These are phyloP conservation scores for Huntiella bhutanensis DNA, from an alignment of 2,329 filamentous ascomycete genomes.

Conservation along the genomic window DNA sequence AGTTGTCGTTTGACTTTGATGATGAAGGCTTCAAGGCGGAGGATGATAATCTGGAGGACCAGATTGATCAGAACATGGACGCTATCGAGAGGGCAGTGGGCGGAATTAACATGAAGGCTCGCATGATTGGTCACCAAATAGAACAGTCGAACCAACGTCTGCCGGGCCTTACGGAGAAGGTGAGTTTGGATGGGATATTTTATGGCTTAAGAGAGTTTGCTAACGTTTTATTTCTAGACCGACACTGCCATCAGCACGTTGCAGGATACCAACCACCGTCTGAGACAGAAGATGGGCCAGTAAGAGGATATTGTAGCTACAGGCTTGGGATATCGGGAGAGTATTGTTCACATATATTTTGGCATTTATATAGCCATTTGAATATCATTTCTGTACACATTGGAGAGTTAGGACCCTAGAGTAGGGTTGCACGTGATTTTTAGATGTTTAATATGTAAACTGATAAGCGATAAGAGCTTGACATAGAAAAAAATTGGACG, in stretches of 20 bases:
- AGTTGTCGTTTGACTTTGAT: constrained; percentile 65
- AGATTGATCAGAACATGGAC: constrained; percentile 39
- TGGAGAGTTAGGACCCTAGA: no score
- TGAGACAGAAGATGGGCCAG: constrained; percentile 11
- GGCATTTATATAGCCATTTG: no score
- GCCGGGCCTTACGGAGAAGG: constrained; percentile 52
- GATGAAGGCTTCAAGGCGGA: constrained; percentile 36
- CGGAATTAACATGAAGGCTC: constrained; percentile 55
- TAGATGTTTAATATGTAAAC: not conserved
- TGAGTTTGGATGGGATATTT: constrained; percentile 19
- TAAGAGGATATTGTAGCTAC: not conserved
- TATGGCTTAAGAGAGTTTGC: not conserved
- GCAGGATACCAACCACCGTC: constrained; percentile 10
- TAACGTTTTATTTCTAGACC: constrained; percentile 33
- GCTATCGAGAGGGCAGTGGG: constrained; percentile 53
- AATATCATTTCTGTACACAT: no score
- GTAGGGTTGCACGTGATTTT: not conserved
- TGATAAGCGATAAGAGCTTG: no score
- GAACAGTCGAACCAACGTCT: constrained; percentile 38
- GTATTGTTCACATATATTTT: no score
- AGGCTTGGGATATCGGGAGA: no score
- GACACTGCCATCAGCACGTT: constrained; percentile 38
- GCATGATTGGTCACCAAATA: constrained; percentile 62
- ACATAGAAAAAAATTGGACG: not conserved
- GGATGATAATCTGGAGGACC: constrained; percentile 25